A percentile compares a stretch with the other conserved stretches of the same genome.
These are phyloP conservation scores for Huntiella abstrusa DNA, from an alignment of 2,329 filamentous ascomycete genomes.

Conservation along the genomic window DNA sequence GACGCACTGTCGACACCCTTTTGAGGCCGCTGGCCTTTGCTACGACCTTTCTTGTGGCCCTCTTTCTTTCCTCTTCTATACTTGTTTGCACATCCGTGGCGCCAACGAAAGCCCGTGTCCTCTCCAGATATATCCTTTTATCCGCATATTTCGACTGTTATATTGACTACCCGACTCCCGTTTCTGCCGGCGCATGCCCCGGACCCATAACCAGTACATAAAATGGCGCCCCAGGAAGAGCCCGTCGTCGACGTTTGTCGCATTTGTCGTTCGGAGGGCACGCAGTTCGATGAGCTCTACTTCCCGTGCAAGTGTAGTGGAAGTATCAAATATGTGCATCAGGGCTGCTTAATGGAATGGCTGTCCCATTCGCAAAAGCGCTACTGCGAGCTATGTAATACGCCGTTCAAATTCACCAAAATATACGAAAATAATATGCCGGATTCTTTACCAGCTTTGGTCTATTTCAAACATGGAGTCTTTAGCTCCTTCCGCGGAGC, in stretches of 20 bases:
- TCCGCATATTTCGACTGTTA: neutral
- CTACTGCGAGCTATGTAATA: slow-evolving; percentile 98
- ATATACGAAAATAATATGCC: slow-evolving; percentile 94
- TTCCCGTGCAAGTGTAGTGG: slow-evolving; percentile 98
- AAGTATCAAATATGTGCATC: slow-evolving; percentile 96
- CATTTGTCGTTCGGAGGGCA: slow-evolving; percentile 84
- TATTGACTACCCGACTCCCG: neutral
- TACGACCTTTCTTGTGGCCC: neutral
- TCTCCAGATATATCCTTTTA: neutral
- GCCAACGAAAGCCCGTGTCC: neutral
- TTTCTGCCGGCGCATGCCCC: neutral
- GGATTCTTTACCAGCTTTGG: slow-evolving; percentile 52
- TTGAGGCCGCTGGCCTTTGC: no score
- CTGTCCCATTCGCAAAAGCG: slow-evolving; percentile 97
- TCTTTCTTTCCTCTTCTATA: neutral
- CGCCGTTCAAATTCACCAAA: slow-evolving; percentile 93
- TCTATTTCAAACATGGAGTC: slow-evolving; percentile 64
- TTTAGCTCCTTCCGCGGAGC: slow-evolving; percentile 55
- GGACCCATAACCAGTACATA: neutral
- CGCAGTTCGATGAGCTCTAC: slow-evolving; percentile 69
- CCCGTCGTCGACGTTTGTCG: slow-evolving; percentile 67
- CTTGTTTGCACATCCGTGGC: neutral
- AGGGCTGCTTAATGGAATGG: slow-evolving; percentile 98
- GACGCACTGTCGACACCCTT: no score
- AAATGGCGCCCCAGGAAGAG: neutral